A percentile compares a stretch with the other conserved stretches of the same genome.
Evolutionary conservation across 1,139 yeast genomes (phyloP).

Genomic region (Diutina rugosa): DNA sequence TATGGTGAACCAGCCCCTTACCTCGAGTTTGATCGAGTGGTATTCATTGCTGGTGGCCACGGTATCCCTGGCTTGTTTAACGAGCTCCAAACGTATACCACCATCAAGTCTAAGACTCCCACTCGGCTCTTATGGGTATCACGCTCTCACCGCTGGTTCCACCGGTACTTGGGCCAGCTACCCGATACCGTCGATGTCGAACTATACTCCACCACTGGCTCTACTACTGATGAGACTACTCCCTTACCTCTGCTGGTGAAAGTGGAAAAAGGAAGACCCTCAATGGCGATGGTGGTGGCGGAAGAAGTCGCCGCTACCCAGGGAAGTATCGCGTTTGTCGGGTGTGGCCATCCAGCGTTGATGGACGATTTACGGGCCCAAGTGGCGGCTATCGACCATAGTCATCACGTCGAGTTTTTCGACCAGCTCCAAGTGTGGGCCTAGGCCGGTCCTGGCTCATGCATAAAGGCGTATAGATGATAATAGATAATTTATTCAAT

Average conservation of each 20-base stretch:
- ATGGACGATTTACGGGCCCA: background rate
- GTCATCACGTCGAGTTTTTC: background rate
- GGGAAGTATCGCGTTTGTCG: background rate
- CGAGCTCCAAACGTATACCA: slow-evolving; percentile 9
- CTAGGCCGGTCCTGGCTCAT: background rate
- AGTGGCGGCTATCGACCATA: background rate
- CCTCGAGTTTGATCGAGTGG: background rate
- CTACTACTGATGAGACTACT: background rate
- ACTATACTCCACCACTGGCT: background rate
- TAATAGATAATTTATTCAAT: no score
- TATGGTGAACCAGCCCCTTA: slow-evolving; percentile 16
- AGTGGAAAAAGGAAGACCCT: background rate
- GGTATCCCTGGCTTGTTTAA: slow-evolving; percentile 52
- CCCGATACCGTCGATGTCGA: background rate
- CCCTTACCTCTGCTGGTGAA: background rate
- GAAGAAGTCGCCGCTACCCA: background rate
- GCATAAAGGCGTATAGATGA: background rate
- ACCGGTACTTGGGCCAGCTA: background rate
- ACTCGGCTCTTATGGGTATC: background rate
- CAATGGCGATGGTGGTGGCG: background rate
- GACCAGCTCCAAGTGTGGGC: background rate
- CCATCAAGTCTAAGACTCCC: background rate
- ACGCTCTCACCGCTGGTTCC: background rate
- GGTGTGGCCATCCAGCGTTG: background rate
- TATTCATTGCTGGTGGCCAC: slow-evolving; percentile 20